Evolutionary conservation across 176 grass and related monocot species (phyloP), one percentile per base, ranked within the genome.

Genomic region (Aegilops umbellulata): DNA sequence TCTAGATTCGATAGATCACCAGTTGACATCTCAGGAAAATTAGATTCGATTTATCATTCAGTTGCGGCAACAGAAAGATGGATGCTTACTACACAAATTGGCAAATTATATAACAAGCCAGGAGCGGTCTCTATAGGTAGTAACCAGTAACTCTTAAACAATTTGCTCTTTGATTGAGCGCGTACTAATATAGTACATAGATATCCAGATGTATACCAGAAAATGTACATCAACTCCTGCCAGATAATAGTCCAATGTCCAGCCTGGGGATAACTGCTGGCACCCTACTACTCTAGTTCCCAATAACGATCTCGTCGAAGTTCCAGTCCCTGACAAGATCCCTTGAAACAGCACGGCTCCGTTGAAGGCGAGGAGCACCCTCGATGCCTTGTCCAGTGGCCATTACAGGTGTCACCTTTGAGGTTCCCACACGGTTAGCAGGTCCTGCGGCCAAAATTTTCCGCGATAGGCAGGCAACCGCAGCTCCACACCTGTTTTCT

Each of bases 311-410:
- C 80, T 97, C 92, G 46, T 94, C 95, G 6, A 97, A 97, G 76
- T 97, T 97, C 95, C 92, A 97, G 89, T 97, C 89, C 88, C 90
- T 89, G 27, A 97, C 95, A 13, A 94, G 90, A 65, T 97, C 95
- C 70, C 95, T 91, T 16, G 90, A 93, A 86, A 97, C 92, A 42
- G 95, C 95, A 29, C 63, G 90, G 82, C 95, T 97, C 53, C 95
- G 80, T 73, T 88, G 88, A 85, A 97, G 90, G 31, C 92, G 86
- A 47, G 95, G 95, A 63, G 89, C 68, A 73, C 82, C 90, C 8
- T 81, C 82, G 1, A 60, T 68, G 10, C 85, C 87, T 69, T 92
- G 87, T 32, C 87, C 83, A 69, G 80, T 38, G 63, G 82, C 70
- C 77, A 94, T 84, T 38, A 86, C 46, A 60, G 95, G 92, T 12